phyloP scores from a whole-genome alignment of 2,329 filamentous ascomycete species.

The Monilinia laxa region DNA sequence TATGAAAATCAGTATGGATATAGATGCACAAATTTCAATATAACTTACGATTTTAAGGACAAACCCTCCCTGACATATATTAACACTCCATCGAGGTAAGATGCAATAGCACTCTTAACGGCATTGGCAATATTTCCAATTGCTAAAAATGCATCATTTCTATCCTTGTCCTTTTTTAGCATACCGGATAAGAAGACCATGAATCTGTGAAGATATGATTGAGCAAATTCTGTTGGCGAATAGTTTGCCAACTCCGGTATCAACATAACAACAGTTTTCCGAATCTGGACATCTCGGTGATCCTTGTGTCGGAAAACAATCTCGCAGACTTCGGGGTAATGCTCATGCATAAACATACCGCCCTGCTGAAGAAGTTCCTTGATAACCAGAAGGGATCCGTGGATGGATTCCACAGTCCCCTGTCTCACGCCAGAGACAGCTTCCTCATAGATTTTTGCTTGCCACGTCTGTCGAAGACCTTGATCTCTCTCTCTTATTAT shows the following conservation, averaged over 20 bases:
- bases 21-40: not conserved
- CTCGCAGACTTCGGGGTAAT: conserved; percentile 89
- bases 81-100: conserved; percentile 91
- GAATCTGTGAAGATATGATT: conserved; percentile 86
- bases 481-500: conserved; percentile 93
- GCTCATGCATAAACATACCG: conserved; percentile 98
- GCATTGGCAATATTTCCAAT: conserved; percentile 97
- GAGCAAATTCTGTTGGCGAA: conserved; percentile 84
- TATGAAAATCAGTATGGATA: conserved; percentile 36
- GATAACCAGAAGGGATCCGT: conserved; percentile 89
- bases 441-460: conserved; percentile 87
- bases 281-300: conserved; percentile 82
- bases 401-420: conserved; percentile 81
- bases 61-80: conserved; percentile 91
- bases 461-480: conserved; percentile 82
- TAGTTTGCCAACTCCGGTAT: conserved; percentile 94
- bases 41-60: conserved; percentile 68
- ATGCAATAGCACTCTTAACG: conserved; percentile 90
- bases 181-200: conserved; percentile 95
- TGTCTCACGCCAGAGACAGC: conserved; percentile 75
- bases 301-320: conserved; percentile 92
- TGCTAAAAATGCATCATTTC: conserved; percentile 90
- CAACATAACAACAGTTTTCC: conserved; percentile 84
- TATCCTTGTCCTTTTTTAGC: conserved; percentile 90
- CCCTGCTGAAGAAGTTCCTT: conserved; percentile 92